Percentiles rank a stretch among this genome's conserved stretches.
Evolutionary conservation across 1,284 basidiomycete genomes (phyloP).

Genomic region (Pseudozyma sp.): DNA sequence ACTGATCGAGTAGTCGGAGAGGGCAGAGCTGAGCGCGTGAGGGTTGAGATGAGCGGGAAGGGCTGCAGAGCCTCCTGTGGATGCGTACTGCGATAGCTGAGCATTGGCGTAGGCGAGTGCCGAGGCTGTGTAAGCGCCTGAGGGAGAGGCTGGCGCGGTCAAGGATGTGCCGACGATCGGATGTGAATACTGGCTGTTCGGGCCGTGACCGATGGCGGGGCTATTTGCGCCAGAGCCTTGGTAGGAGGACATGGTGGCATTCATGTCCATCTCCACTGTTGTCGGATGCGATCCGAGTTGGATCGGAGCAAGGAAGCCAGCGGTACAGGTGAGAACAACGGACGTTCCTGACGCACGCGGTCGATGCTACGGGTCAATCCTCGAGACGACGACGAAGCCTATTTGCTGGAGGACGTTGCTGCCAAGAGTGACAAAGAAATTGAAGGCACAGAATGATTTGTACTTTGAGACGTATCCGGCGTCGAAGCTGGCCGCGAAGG

Average conservation of each 20-base stretch:
- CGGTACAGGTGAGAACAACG: not conserved
- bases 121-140: constrained; percentile 43
- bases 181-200: constrained; percentile 23
- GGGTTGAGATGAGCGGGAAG: constrained; percentile 56
- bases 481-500: not conserved
- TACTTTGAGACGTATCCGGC: not conserved
- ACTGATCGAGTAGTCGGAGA: constrained; percentile 55
- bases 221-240: constrained; percentile 52
- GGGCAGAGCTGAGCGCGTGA: constrained; percentile 52
- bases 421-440: too few species aligned
- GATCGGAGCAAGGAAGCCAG: not conserved
- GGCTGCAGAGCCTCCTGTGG: constrained; percentile 42
- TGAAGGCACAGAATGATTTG: not conserved
- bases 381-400: not conserved
- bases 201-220: constrained; percentile 34
- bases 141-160: constrained; percentile 47
- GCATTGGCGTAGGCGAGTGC: constrained; percentile 61
- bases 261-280: constrained; percentile 48
- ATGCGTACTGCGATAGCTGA: constrained; percentile 56
- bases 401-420: too few species aligned
- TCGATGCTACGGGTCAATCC: not conserved
- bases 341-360: not conserved
- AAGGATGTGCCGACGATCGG: constrained; percentile 28
- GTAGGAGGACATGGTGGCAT: constrained; percentile 51
- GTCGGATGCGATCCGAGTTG: constrained; percentile 18